A percentile compares a stretch with the other conserved stretches of the same genome.
These are phyloP conservation scores for Phytophthora sp. DNA, from an alignment of 352 stramenopile genomes.

Conservation along the genomic window DNA sequence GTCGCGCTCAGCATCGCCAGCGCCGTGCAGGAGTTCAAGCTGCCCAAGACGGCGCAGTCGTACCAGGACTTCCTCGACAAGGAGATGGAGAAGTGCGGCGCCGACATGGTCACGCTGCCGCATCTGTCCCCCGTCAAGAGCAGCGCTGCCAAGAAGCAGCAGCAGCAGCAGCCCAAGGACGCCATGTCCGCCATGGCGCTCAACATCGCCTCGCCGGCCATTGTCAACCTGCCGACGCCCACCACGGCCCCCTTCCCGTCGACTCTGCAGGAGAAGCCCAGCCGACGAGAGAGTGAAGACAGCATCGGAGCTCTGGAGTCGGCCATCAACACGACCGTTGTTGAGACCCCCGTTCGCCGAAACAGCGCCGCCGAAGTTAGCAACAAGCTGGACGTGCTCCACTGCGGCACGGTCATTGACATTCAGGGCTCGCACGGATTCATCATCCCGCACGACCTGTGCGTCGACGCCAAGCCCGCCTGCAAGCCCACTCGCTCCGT, in stretches of 20 bases:
- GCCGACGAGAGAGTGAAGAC: constrained; percentile 40
- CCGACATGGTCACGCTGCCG: constrained; percentile 55
- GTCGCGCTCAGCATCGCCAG: constrained; percentile 64
- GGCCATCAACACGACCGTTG: constrained; percentile 21
- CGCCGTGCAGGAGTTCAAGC: constrained; percentile 68
- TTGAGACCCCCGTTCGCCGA: constrained; percentile 3
- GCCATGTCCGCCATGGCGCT: constrained; percentile 34
- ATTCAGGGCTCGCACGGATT: constrained; percentile 76
- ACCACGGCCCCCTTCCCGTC: constrained; percentile 3
- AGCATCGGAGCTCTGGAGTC: constrained; percentile 42
- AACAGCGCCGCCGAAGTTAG: constrained; percentile 38
- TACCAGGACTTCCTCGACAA: constrained; percentile 67
- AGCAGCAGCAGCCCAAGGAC: constrained; percentile 29
- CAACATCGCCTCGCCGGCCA: constrained; percentile 50
- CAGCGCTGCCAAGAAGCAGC: constrained; percentile 12
- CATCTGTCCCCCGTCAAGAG: constrained; percentile 46
- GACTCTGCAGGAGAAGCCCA: constrained; percentile 15
- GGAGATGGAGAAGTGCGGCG: constrained; percentile 55
- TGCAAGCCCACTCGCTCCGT: constrained; percentile 10
- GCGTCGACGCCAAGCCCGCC: constrained; percentile 35
- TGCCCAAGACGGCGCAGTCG: constrained; percentile 42
- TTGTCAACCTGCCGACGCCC: constrained; percentile 22
- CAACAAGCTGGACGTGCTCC: constrained; percentile 69
- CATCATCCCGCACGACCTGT: constrained; percentile 77
- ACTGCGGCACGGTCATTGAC: constrained; percentile 82